phyloP scores from a whole-genome alignment of 106 monocot genomes.

The Ottelia alismoides region DNA sequence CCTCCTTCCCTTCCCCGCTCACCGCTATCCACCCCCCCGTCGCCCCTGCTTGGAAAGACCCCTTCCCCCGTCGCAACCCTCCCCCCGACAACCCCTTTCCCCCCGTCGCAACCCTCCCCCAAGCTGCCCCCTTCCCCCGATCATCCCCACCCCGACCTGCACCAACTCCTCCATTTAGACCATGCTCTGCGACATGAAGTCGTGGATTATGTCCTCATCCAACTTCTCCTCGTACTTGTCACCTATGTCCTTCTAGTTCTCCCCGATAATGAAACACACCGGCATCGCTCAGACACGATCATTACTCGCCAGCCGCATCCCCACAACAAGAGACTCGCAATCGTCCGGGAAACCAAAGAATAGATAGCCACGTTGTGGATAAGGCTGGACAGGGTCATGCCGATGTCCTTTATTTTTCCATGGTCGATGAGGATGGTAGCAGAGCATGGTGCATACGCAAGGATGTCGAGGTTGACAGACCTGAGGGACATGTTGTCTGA shows the following conservation, averaged over 20 bases:
- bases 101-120: no score
- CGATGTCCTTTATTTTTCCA: not conserved
- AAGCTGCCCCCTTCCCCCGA: no score
- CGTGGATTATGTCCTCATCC: conserved; percentile 23
- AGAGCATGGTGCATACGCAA: conserved; percentile 43
- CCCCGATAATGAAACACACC: conserved; percentile 21
- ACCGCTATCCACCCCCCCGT: no score
- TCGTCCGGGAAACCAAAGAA: conserved; percentile 67
- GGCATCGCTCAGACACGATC: conserved; percentile 21
- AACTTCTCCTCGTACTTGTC: conserved; percentile 11
- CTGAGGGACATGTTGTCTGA: conserved; percentile 8
- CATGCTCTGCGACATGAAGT: conserved; percentile 22
- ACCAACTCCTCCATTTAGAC: conserved; percentile 44
- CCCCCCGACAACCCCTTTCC: no score
- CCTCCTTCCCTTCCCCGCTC: no score
- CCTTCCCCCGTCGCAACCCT: no score
- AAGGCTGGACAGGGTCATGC: not conserved
- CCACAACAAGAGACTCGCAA: conserved; percentile 43
- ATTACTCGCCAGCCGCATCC: conserved; percentile 30
- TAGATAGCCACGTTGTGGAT: conserved; percentile 32
- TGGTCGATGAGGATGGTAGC: conserved; percentile 26
- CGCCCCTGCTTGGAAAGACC: no score
- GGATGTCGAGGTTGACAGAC: conserved; percentile 20
- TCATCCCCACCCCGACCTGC: conserved; percentile 33
- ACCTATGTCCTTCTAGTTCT: not conserved